A percentile compares a stretch with the other conserved stretches of the same genome.
phyloP scores from a whole-genome alignment of 148 eudicot species.

The Pharnaceum exiguum region DNA sequence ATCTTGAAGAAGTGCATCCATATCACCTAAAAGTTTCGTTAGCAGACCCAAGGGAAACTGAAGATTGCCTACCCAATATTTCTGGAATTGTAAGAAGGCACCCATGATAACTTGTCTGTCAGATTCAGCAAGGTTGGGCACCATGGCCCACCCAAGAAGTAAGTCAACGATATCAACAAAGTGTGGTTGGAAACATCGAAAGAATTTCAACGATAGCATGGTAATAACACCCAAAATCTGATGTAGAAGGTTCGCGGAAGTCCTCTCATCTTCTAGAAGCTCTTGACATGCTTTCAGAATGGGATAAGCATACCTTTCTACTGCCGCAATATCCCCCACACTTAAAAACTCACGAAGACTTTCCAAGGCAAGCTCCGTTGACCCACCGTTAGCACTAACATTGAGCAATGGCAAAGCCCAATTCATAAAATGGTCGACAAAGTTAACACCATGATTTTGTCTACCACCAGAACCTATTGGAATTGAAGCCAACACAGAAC shows the following conservation, averaged over 20 bases:
- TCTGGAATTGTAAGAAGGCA: conserved; percentile 93
- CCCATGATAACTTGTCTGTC: conserved; percentile 71
- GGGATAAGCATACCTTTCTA: conserved; percentile 70
- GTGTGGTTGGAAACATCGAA: conserved; percentile 80
- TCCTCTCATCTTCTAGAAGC: conserved; percentile 93
- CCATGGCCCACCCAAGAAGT: conserved; percentile 99
- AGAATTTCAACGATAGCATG: conserved; percentile 75
- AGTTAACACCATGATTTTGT: conserved; percentile 63
- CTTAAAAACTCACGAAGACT: conserved; percentile 79
- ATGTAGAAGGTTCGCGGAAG: conserved; percentile 66
- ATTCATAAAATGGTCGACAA: conserved; percentile 71
- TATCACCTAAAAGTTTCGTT: conserved; percentile 86
- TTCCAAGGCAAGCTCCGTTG: conserved; percentile 62
- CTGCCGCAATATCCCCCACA: conserved; percentile 72
- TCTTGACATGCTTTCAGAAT: conserved; percentile 86
- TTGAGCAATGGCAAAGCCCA: conserved; percentile 84
- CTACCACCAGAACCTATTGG: conserved; percentile 63
- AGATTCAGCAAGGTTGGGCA: conserved; percentile 77
- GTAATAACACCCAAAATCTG: conserved; percentile 70
- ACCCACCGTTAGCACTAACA: conserved; percentile 37
- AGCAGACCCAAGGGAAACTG: conserved; percentile 82
- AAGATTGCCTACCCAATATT: conserved; percentile 84
- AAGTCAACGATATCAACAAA: conserved; percentile 94
- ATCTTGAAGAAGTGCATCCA: conserved; percentile 90
- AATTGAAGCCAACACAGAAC: conserved; percentile 65